phyloP scores from a whole-genome alignment of 345 rosid species.

The Aegle marmelos region DNA sequence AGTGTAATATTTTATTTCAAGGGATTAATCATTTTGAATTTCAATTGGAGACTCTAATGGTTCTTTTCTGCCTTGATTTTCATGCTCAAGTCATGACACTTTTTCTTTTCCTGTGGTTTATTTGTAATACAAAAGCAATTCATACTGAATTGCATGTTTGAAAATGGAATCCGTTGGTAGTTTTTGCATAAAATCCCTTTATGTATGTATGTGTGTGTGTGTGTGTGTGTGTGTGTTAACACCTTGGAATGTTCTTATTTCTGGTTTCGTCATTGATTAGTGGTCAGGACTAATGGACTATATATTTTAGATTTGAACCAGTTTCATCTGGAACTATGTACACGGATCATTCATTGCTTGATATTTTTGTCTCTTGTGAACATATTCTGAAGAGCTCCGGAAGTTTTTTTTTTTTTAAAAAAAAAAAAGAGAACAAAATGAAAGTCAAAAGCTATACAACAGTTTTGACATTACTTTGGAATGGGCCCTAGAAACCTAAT shows the following conservation, averaged over 20 bases:
- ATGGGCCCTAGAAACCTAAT: not conserved
- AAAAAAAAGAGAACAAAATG: not conserved
- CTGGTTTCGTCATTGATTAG: not conserved
- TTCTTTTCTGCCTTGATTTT: not conserved
- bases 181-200: not conserved
- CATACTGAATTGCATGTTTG: not conserved
- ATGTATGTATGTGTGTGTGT: no score
- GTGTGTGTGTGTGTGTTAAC: no score
- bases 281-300: not conserved
- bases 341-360: not conserved
- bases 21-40: not conserved
- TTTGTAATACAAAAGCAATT: not conserved
- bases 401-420: no score
- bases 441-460: not conserved
- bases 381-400: not conserved
- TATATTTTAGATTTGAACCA: not conserved
- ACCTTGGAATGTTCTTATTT: not conserved
- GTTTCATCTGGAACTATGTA: not conserved
- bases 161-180: not conserved
- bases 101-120: no score
- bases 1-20: not conserved
- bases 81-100: not conserved
- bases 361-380: not conserved
- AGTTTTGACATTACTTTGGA: not conserved
- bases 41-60: not conserved